Conservation (phyloP, 2,329 filamentous ascomycete species). For the Amylocarpus encephaloides region DNA sequence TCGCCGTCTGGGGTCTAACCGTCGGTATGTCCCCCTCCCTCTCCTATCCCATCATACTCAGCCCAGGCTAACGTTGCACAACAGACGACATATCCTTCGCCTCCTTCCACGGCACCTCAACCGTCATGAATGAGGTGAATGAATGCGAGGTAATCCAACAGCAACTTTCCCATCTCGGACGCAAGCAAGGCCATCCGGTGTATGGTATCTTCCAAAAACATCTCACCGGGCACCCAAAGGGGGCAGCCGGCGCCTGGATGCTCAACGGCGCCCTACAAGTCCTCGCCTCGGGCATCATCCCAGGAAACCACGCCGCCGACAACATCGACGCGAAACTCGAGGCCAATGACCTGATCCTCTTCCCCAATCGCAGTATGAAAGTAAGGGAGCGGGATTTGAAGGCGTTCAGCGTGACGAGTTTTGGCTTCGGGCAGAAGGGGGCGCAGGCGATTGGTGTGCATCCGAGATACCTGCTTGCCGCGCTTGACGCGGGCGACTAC, state of each 20-base stretch:
- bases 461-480: constrained; percentile 86
- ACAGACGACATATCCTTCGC: constrained; percentile 34
- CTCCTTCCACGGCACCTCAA: constrained; percentile 38
- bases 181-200: constrained; percentile 13
- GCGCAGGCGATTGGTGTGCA: constrained; percentile 92
- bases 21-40: constrained; percentile 14
- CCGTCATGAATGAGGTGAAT: constrained; percentile 36
- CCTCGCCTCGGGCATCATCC: constrained; percentile 83
- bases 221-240: constrained; percentile 94
- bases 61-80: background rate
- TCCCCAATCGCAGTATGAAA: constrained; percentile 86
- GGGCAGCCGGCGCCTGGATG: constrained; percentile 98
- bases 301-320: constrained; percentile 93
- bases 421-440: constrained; percentile 97
- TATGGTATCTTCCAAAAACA: constrained; percentile 39
- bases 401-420: constrained; percentile 94
- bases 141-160: constrained; percentile 33
- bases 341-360: constrained; percentile 91
- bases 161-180: constrained; percentile 33
- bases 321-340: constrained; percentile 93
- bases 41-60: too few species aligned
- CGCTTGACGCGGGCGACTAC: constrained; percentile 76
- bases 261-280: constrained; percentile 95
- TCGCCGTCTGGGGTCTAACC: background rate
- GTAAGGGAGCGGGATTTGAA: constrained; percentile 81